Base-by-base conservation (phyloP, 2,329 filamentous ascomycete genomes). In the Neobulgaria alba region DNA sequence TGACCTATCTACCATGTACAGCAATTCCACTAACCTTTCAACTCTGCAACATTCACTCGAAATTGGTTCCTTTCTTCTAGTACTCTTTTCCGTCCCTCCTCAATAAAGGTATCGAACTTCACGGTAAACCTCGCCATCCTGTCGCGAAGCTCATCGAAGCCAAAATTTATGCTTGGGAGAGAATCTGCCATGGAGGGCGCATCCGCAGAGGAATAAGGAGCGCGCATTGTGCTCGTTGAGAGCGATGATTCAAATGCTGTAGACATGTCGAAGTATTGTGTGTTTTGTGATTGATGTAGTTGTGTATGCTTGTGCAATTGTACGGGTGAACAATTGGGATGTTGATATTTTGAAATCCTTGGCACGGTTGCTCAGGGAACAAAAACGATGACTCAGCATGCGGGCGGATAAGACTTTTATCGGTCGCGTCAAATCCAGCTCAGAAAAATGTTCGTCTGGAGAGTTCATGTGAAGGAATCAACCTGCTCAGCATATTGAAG, bases 61-160 rank as follows among this genome's bases (percentile, higher is more conserved):
- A 95, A 98, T 47, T 93, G 82, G 58, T 95, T 96, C 58, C 88
- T 79, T 68, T 96, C 89, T 57, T 95, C 88, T 5, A 96, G 63
- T 0, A 96, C 86, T 39, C 85, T 78, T 63, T 93, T 93, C 36
- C 90, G 76, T 0, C 89, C 88, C 49, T 85, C 80, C 58, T 95
- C 90, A 49, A 98, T 95, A 55, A 95, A 96, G 0, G 81, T 79
- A 60, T 98, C 92, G 55, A 98, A 98, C 54, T 79, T 83, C 7
- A 78, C 74, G 0, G 85, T 95, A 61, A 98, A 98, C 49, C 85
- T 86, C 39, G 82, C 75, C 92, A 98, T 96, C 64, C 88, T 85
- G 57, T 90, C 87, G 64, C 90, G 89, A 59, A 98, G 67, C 53
- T 95, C 87, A 55, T 96, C 89, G 63, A 96, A 96, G 43, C 88